phyloP scores from a whole-genome alignment of 805 yeast species.

The Maudiozyma turicensis region DNA sequence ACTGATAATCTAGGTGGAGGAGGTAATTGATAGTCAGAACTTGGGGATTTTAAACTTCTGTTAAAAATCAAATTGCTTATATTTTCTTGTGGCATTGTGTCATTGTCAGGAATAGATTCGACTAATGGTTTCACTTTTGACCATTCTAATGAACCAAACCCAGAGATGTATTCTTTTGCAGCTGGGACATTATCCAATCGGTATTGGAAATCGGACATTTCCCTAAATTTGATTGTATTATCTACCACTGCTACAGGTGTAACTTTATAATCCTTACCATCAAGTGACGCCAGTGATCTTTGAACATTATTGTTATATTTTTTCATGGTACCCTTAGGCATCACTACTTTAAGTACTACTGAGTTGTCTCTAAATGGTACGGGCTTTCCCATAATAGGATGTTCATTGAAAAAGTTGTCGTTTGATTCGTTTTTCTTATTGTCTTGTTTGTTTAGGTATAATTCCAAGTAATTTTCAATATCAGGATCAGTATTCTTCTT shows the following conservation, averaged over 20 bases:
- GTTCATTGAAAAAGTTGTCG: slow-evolving; percentile 36
- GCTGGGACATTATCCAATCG: slow-evolving; percentile 48
- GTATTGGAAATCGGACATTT: slow-evolving; percentile 81
- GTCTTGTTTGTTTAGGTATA: slow-evolving; percentile 28
- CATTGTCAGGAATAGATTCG: slow-evolving; percentile 31
- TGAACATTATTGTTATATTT: slow-evolving; percentile 34
- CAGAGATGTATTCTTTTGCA: slow-evolving; percentile 28
- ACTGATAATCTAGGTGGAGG: slow-evolving; percentile 84
- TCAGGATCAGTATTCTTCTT: slow-evolving; percentile 22
- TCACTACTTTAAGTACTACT: slow-evolving; percentile 45
- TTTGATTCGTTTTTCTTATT: slow-evolving; percentile 30
- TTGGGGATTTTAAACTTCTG: slow-evolving; percentile 15
- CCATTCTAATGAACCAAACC: slow-evolving; percentile 27
- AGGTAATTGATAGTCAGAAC: slow-evolving; percentile 37
- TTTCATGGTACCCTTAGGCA: slow-evolving; percentile 47
- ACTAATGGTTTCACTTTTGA: slow-evolving; percentile 22
- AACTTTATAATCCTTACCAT: slow-evolving; percentile 33
- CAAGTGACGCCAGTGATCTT: slow-evolving; percentile 31
- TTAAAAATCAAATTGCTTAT: slow-evolving; percentile 21
- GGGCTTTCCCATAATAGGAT: slow-evolving; percentile 49
- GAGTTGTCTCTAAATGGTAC: slow-evolving; percentile 43
- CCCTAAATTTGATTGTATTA: slow-evolving; percentile 66
- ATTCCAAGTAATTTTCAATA: slow-evolving; percentile 20
- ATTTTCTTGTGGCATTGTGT: slow-evolving; percentile 31
- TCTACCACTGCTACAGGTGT: slow-evolving; percentile 61